phyloP scores from a whole-genome alignment of 1,284 basidiomycete genomes.

The Rhodotorula sp. region DNA sequence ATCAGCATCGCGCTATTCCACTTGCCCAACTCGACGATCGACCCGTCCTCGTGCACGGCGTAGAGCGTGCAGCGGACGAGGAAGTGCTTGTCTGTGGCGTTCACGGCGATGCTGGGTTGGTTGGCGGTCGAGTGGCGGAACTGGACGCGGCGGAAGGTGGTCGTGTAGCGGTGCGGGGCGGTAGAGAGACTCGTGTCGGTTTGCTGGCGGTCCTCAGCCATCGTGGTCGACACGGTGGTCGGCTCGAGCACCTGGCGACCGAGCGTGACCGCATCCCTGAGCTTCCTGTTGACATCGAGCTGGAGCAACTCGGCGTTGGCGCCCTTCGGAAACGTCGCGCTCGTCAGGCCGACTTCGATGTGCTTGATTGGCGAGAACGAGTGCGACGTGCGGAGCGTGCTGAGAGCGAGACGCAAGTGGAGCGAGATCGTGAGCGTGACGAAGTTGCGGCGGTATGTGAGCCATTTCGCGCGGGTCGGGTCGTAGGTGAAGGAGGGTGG shows the following conservation, averaged over 20 bases:
- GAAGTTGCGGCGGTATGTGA: conserved; percentile 17
- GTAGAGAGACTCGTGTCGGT: background rate
- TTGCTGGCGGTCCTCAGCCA: background rate
- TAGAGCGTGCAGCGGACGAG: conserved; percentile 1
- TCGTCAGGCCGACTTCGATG: background rate
- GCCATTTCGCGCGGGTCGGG: background rate
- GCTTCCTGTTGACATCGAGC: background rate
- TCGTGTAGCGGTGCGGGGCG: background rate
- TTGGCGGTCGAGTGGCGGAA: conserved; percentile 16
- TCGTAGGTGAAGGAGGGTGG: conserved; percentile 9
- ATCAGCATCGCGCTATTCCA: conserved; percentile 12
- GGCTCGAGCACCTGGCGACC: background rate
- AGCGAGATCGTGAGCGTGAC: conserved; percentile 4
- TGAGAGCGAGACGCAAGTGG: background rate
- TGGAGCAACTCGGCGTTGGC: conserved; percentile 15
- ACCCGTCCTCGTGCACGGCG: conserved; percentile 11
- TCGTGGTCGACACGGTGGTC: background rate
- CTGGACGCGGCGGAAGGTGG: conserved; percentile 13
- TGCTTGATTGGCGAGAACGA: background rate
- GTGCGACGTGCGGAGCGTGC: background rate
- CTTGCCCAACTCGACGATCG: background rate
- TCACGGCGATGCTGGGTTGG: background rate
- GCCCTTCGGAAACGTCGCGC: background rate
- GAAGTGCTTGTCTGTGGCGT: background rate
- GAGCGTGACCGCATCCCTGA: background rate